phyloP scores from a whole-genome alignment of 306 rosid species.

The Heteromeles arbutifolia region DNA sequence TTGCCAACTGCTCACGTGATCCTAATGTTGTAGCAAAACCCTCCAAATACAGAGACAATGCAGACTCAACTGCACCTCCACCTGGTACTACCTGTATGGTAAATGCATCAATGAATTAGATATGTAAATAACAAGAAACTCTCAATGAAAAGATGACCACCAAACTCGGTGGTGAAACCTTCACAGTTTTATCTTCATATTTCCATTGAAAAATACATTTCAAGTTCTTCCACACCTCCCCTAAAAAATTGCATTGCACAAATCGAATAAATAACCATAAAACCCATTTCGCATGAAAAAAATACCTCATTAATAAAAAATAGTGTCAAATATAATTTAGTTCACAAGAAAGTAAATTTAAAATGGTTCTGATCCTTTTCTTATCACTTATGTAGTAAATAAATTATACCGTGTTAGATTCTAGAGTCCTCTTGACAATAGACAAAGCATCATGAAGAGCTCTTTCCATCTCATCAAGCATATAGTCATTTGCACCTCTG shows the following conservation, averaged over 20 bases:
- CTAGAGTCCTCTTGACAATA: constrained; percentile 92
- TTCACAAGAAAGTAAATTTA: background rate
- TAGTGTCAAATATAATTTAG: background rate
- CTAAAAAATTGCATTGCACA: background rate
- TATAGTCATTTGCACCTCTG: background rate
- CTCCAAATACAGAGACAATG: constrained; percentile 80
- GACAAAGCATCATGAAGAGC: constrained; percentile 85
- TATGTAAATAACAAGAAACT: background rate
- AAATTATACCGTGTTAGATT: constrained; percentile 70
- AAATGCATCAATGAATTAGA: background rate
- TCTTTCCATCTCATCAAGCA: background rate
- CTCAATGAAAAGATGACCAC: background rate
- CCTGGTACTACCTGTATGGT: constrained; percentile 89
- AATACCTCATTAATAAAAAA: background rate
- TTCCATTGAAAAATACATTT: background rate
- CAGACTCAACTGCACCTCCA: constrained; percentile 44
- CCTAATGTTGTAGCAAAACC: constrained; percentile 94
- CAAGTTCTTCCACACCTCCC: background rate
- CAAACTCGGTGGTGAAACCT: background rate
- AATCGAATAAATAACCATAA: background rate
- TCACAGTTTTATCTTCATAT: background rate
- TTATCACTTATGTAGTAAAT: background rate
- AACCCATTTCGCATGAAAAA: background rate
- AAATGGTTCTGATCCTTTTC: background rate
- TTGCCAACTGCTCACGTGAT: constrained; percentile 97